Conservation (phyloP, 345 rosid genomes). For the Tarenaya hassleriana region DNA sequence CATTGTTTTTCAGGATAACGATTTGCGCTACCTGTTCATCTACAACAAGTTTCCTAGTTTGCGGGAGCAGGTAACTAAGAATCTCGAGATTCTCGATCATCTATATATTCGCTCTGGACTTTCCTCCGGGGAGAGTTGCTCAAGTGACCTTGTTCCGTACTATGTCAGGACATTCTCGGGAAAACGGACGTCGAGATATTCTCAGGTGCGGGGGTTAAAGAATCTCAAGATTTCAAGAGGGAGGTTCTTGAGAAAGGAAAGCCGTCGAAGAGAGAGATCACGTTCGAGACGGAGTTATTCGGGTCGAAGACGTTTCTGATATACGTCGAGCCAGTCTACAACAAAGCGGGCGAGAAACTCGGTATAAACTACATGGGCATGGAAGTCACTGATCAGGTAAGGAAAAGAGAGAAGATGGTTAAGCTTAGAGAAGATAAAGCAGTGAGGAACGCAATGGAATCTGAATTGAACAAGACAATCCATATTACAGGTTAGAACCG, state of each 20-base stretch:
- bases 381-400: conserved; percentile 97
- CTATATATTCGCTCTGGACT: background rate
- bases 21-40: conserved; percentile 78
- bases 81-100: conserved; percentile 3
- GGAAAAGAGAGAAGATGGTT: conserved; percentile 79
- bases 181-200: conserved; percentile 90
- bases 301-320: conserved; percentile 87
- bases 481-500: conserved; percentile 96
- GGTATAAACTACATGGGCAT: conserved; percentile 96
- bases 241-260: conserved; percentile 84
- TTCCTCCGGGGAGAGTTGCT: too few species aligned
- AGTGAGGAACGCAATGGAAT: conserved; percentile 90
- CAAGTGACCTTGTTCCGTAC: background rate
- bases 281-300: conserved; percentile 75
- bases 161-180: conserved; percentile 78
- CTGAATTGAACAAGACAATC: conserved; percentile 86
- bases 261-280: conserved; percentile 90
- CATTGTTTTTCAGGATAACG: conserved; percentile 92
- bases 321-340: conserved; percentile 86
- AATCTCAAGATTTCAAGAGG: conserved; percentile 86
- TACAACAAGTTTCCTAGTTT: conserved; percentile 85
- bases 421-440: conserved; percentile 93
- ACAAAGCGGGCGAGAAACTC: conserved; percentile 75
- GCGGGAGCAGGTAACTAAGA: conserved; percentile 71
- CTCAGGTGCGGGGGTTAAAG: conserved; percentile 83